These are phyloP conservation scores for Brassica juncea DNA, from an alignment of 345 rosid genomes.

Conservation along the genomic window DNA sequence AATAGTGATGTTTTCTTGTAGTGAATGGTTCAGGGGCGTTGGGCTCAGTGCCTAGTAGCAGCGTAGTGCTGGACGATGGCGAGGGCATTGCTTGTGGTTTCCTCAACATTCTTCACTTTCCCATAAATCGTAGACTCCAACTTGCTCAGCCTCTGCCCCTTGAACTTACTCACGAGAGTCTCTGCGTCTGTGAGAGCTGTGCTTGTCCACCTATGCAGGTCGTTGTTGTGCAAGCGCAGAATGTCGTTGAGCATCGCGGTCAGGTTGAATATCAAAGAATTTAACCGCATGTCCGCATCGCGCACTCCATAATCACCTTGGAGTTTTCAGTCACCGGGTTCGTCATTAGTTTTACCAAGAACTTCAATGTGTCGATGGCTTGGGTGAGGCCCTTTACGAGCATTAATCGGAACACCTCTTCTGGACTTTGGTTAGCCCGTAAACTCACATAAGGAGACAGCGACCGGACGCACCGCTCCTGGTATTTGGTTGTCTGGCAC, in stretches of 20 bases:
- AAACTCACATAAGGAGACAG: conserved; percentile 49
- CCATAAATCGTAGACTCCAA: conserved; percentile 67
- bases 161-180: conserved; percentile 42
- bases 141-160: conserved; percentile 59
- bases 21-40: too few species aligned
- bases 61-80: conserved; percentile 67
- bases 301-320: too few species aligned
- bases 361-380: conserved; percentile 51
- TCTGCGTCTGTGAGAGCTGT: conserved; percentile 70
- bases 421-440: conserved; percentile 44
- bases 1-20: too few species aligned
- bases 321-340: too few species aligned
- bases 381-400: conserved; percentile 58
- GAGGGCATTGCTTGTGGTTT: conserved; percentile 75
- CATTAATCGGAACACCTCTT: conserved; percentile 63
- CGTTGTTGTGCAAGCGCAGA: too few species aligned
- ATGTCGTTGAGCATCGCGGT: too few species aligned
- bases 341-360: conserved; percentile 3
- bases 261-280: too few species aligned
- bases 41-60: too few species aligned
- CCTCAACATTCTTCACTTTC: conserved; percentile 72
- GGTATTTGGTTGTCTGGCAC: conserved; percentile 63
- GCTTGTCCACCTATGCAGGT: conserved; percentile 68
- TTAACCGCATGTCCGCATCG: too few species aligned
- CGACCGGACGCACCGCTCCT: conserved; percentile 49